Conservation (phyloP, 148 eudicot genomes). For the Rhododendron kiyosumense region DNA sequence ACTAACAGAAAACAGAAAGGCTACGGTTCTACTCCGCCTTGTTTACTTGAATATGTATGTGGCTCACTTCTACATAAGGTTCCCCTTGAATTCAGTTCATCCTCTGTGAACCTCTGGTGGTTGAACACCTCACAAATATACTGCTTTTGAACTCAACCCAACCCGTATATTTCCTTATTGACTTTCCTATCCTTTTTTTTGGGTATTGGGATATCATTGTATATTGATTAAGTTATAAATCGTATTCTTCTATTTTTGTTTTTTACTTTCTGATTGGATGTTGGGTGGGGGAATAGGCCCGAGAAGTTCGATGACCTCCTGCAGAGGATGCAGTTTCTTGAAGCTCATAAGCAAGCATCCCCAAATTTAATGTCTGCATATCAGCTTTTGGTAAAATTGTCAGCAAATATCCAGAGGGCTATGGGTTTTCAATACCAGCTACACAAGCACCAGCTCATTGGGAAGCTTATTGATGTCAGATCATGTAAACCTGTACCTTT, state of each 20-base stretch:
- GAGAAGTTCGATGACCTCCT: conserved; percentile 22
- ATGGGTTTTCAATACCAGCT: conserved; percentile 15
- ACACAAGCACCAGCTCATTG: conserved; percentile 20
- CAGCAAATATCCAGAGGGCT: conserved; percentile 20
- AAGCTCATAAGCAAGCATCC: conserved; percentile 16
- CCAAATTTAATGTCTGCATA: conserved; percentile 14
- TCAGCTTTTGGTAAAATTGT: conserved; percentile 9
- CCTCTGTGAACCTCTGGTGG: neutral
- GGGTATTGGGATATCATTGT: neutral
- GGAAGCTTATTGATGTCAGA: conserved; percentile 20
- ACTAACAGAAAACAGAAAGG: conserved; percentile 22
- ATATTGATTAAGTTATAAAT: neutral
- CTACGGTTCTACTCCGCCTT: conserved; percentile 24
- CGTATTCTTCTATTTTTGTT: neutral
- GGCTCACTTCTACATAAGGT: neutral
- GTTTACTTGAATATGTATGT: conserved; percentile 30
- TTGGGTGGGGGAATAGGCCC: conserved; percentile 18
- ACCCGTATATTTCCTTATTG: neutral
- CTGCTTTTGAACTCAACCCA: neutral
- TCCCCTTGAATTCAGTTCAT: neutral
- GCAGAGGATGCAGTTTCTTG: conserved; percentile 21
- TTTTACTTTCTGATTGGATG: conserved; percentile 2
- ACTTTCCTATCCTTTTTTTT: neutral
- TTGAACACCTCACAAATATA: neutral
- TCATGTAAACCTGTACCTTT: conserved; percentile 11